phyloP scores from a whole-genome alignment of 805 yeast genomes.

The Peterozyma toletana region DNA sequence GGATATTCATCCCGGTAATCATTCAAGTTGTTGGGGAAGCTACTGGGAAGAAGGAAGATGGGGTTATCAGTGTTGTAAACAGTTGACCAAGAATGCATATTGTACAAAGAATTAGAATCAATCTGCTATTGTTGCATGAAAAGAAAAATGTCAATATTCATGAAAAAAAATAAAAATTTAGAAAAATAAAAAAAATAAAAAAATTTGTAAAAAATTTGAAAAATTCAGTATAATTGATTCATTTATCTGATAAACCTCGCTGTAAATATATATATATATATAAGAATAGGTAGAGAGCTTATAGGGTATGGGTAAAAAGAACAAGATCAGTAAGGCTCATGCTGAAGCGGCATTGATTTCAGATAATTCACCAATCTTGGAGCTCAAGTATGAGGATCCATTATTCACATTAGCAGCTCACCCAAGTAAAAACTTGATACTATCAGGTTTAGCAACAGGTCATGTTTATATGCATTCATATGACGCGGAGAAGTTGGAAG shows the following conservation, averaged over 20 bases:
- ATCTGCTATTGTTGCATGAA: no score
- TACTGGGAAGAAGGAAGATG: slow-evolving; percentile 31
- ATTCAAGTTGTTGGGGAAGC: slow-evolving; percentile 36
- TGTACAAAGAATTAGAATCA: slow-evolving; percentile 15
- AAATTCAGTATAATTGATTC: no score
- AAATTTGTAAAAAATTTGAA: no score
- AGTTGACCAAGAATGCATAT: slow-evolving; percentile 21
- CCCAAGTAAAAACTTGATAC: slow-evolving; percentile 58
- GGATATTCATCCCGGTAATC: slow-evolving; percentile 29
- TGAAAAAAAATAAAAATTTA: no score
- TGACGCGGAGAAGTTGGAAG: slow-evolving; percentile 38
- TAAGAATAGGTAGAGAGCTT: no score
- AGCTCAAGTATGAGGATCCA: slow-evolving; percentile 48
- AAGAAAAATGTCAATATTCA: no score
- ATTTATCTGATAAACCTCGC: no score
- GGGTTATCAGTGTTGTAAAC: slow-evolving; percentile 38
- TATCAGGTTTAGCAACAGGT: slow-evolving; percentile 79
- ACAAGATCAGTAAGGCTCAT: slow-evolving; percentile 3
- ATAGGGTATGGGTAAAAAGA: slow-evolving; percentile 9
- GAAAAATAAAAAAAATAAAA: no score
- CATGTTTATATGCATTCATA: slow-evolving; percentile 58
- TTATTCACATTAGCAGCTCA: slow-evolving; percentile 75
- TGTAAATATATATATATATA: no score
- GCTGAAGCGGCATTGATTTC: slow-evolving; percentile 27
- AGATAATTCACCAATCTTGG: slow-evolving; percentile 33